phyloP scores from a whole-genome alignment of 2,329 filamentous ascomycete species.

The Fusarium redolens region DNA sequence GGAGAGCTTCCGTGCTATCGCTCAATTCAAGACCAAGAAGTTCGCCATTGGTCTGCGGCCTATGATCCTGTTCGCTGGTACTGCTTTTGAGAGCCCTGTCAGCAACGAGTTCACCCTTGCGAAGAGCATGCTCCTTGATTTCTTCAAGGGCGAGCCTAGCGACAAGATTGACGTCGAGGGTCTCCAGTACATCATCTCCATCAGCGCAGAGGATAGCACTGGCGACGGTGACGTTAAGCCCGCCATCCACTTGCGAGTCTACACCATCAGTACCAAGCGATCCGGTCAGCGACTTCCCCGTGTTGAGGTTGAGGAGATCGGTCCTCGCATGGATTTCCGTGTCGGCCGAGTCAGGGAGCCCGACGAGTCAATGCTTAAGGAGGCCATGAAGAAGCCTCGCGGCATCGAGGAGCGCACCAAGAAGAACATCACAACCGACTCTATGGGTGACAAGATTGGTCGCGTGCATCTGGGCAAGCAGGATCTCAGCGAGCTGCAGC shows the following conservation, averaged over 20 bases:
- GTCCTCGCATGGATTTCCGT: slow-evolving; percentile 91
- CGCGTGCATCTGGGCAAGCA: slow-evolving; percentile 92
- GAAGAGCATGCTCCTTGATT: slow-evolving; percentile 88
- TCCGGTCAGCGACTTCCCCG: slow-evolving; percentile 88
- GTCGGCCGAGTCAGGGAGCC: slow-evolving; percentile 84
- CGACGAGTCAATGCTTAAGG: slow-evolving; percentile 84
- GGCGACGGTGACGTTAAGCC: slow-evolving; percentile 62
- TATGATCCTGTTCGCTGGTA: slow-evolving; percentile 90
- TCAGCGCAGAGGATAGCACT: slow-evolving; percentile 76
- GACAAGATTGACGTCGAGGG: slow-evolving; percentile 94
- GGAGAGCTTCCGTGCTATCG: slow-evolving; percentile 74
- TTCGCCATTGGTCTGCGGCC: slow-evolving; percentile 86
- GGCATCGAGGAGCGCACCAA: slow-evolving; percentile 80
- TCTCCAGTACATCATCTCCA: slow-evolving; percentile 87
- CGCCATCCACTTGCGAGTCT: slow-evolving; percentile 77
- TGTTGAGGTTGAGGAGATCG: slow-evolving; percentile 95
- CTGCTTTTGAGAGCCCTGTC: slow-evolving; percentile 85
- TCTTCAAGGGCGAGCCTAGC: slow-evolving; percentile 83
- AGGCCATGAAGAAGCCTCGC: slow-evolving; percentile 88
- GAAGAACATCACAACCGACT: slow-evolving; percentile 95
- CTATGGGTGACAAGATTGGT: slow-evolving; percentile 96
- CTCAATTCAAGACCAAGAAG: slow-evolving; percentile 81
- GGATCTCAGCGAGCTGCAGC: slow-evolving; percentile 88
- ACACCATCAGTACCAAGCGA: slow-evolving; percentile 86
- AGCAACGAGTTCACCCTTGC: slow-evolving; percentile 84